A percentile compares a stretch with the other conserved stretches of the same genome.
Conservation (phyloP, 805 yeast genomes). For the Teunomyces cretensis region DNA sequence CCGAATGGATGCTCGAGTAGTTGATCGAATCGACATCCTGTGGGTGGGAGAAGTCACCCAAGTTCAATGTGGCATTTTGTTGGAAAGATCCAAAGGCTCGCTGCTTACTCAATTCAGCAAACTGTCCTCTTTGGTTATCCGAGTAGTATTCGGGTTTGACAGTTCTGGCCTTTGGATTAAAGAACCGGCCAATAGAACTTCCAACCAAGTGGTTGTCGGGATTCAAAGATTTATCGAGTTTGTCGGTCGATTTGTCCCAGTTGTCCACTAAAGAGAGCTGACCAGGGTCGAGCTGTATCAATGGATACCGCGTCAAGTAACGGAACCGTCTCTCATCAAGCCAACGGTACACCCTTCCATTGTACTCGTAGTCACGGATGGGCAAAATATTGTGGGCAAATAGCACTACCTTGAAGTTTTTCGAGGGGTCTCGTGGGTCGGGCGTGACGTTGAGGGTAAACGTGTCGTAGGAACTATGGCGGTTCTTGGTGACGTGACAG, state of each 20-base stretch:
- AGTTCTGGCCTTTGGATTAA: neutral
- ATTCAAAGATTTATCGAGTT: neutral
- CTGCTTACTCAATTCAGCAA: neutral
- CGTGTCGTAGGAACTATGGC: neutral
- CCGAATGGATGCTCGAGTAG: neutral
- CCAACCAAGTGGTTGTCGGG: conserved; percentile 1
- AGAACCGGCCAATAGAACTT: neutral
- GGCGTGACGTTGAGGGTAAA: conserved; percentile 2
- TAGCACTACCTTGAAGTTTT: conserved; percentile 1
- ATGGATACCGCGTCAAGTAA: neutral
- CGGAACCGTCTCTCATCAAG: conserved; percentile 2
- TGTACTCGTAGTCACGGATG: conserved; percentile 8
- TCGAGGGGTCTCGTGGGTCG: neutral
- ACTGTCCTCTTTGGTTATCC: neutral
- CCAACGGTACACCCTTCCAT: conserved; percentile 9
- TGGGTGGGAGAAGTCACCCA: neutral
- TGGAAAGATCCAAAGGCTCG: neutral
- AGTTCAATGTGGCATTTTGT: neutral
- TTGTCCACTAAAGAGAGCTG: conserved; percentile 7
- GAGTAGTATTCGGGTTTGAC: conserved; percentile 1
- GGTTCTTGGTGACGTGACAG: neutral
- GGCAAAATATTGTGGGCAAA: conserved; percentile 9
- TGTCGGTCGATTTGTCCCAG: conserved; percentile 6
- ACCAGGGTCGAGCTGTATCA: neutral
- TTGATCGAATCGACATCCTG: neutral